Conservation (phyloP, 129 eudicot species). For the Erigeron canadensis region DNA sequence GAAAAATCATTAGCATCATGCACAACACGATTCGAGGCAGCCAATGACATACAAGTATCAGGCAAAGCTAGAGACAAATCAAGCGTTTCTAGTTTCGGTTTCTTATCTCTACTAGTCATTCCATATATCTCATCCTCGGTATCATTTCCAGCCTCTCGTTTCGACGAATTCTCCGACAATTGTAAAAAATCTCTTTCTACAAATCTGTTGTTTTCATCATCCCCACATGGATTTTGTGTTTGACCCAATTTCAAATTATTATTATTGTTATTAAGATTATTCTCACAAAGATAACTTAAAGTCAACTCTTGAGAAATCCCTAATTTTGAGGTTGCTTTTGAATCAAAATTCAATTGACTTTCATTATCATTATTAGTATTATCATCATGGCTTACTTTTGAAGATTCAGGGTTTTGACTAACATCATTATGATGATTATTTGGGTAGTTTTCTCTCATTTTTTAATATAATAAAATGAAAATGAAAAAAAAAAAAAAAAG, state of each 20-base stretch:
- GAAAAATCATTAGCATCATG: constrained; percentile 55
- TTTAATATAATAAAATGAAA: no score
- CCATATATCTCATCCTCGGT: constrained; percentile 28
- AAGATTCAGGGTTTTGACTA: constrained; percentile 36
- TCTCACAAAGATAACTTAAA: constrained; percentile 85
- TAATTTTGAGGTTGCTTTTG: constrained; percentile 39
- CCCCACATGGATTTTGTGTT: constrained; percentile 22
- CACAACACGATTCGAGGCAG: constrained; percentile 51
- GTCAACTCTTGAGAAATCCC: constrained; percentile 81
- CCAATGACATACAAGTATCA: constrained; percentile 69
- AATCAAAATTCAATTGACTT: constrained; percentile 45
- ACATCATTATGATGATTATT: constrained; percentile 23
- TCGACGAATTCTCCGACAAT: constrained; percentile 50
- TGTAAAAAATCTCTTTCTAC: constrained; percentile 84
- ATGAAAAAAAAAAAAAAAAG: no score
- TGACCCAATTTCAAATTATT: constrained; percentile 1
- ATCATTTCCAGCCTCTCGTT: constrained; percentile 53
- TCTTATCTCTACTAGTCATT: constrained; percentile 61
- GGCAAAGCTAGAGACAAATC: constrained; percentile 79
- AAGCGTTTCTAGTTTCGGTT: constrained; percentile 74
- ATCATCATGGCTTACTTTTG: constrained; percentile 15
- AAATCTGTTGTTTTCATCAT: constrained; percentile 48
- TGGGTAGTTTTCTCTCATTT: no score
- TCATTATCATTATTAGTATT: constrained; percentile 26
- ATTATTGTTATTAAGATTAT: constrained; percentile 2